These are phyloP conservation scores for Eucalyptus polybractea DNA, from an alignment of 345 rosid genomes.

Conservation along the genomic window DNA sequence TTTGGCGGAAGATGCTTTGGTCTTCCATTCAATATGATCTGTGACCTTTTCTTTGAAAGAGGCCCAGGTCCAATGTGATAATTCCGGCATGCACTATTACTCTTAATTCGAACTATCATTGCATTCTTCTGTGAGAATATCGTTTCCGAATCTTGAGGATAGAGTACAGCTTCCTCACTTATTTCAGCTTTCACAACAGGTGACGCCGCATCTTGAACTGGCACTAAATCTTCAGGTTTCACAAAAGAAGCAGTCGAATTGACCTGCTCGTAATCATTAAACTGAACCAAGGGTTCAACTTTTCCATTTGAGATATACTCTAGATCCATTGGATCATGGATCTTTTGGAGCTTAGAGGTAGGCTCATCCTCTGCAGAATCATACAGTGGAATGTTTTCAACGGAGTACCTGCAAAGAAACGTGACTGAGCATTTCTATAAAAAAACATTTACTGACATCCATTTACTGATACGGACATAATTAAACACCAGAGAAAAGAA, in stretches of 20 bases:
- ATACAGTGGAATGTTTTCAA: conserved; percentile 79
- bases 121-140: conserved; percentile 36
- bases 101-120: conserved; percentile 37
- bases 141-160: conserved; percentile 27
- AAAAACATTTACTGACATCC: not conserved
- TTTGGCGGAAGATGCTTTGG: conserved; percentile 29
- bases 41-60: conserved; percentile 42
- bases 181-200: conserved; percentile 30
- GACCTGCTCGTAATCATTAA: conserved; percentile 14
- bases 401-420: conserved; percentile 55
- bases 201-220: conserved; percentile 17
- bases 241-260: conserved; percentile 25
- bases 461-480: not conserved
- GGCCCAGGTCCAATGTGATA: conserved; percentile 25
- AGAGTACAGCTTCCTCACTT: conserved; percentile 22
- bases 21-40: conserved; percentile 35
- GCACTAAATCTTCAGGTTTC: conserved; percentile 11
- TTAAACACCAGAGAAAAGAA: not conserved
- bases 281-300: conserved; percentile 2
- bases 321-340: conserved; percentile 4
- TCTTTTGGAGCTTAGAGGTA: conserved; percentile 35
- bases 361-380: conserved; percentile 99
- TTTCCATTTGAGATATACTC: conserved; percentile 8
- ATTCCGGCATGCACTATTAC: conserved; percentile 31
- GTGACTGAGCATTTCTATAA: not conserved